A percentile compares a stretch with the other conserved stretches of the same genome.
phyloP scores from a whole-genome alignment of 305 asterid species.

The Rubia peregrina region DNA sequence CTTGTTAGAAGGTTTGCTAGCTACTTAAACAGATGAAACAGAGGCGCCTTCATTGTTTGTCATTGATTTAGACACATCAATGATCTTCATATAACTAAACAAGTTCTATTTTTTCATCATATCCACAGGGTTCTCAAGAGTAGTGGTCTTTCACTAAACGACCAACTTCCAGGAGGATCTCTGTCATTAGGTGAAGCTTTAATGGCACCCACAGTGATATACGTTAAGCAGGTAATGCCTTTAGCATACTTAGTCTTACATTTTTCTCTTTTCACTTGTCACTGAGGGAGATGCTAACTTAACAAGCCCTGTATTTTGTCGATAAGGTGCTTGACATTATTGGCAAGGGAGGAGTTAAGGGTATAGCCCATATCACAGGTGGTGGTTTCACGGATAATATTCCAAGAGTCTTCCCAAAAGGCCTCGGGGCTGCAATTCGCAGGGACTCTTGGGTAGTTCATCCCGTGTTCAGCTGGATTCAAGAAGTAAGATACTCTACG shows the following conservation, averaged over 20 bases:
- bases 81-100: neutral
- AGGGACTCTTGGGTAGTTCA: conserved; percentile 69
- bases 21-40: neutral
- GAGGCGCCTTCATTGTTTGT: neutral
- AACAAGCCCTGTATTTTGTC: conserved; percentile 3
- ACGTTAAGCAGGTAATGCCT: conserved; percentile 73
- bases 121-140: conserved; percentile 57
- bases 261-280: neutral
- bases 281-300: neutral
- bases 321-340: conserved; percentile 74
- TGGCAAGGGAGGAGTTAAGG: conserved; percentile 87
- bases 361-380: conserved; percentile 94
- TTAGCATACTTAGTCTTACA: neutral
- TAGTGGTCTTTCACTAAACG: conserved; percentile 65
- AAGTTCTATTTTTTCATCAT: neutral
- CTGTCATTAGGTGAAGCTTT: conserved; percentile 68
- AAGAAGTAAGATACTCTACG: conserved; percentile 45
- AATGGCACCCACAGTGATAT: conserved; percentile 91
- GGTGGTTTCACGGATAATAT: conserved; percentile 91
- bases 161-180: conserved; percentile 66
- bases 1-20: conserved; percentile 72
- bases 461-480: conserved; percentile 87
- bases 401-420: conserved; percentile 78
- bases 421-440: conserved; percentile 74
- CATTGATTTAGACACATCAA: neutral